Conservation (phyloP, 2,329 filamentous ascomycete genomes). For the Akanthomyces lecanii region DNA sequence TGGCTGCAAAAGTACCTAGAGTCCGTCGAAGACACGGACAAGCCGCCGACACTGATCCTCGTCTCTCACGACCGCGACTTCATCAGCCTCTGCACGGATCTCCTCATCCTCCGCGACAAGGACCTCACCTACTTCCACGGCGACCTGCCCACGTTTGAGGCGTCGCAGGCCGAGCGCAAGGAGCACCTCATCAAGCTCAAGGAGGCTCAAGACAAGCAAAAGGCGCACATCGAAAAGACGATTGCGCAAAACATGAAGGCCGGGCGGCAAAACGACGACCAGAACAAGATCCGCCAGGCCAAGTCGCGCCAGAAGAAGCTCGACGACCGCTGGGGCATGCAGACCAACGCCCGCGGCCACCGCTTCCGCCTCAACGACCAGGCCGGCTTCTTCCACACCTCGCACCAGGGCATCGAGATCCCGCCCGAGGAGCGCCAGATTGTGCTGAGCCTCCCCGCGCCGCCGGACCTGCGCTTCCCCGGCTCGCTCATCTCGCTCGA, state of each 20-base stretch:
- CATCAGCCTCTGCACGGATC: slow-evolving; percentile 69
- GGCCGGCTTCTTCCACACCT: slow-evolving; percentile 54
- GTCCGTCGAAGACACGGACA: slow-evolving; percentile 46
- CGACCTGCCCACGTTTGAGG: slow-evolving; percentile 67
- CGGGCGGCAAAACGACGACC: slow-evolving; percentile 73
- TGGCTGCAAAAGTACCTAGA: slow-evolving; percentile 76
- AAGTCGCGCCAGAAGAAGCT: slow-evolving; percentile 81
- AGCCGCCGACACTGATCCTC: slow-evolving; percentile 64
- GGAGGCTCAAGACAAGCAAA: slow-evolving; percentile 76
- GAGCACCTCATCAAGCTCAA: slow-evolving; percentile 69
- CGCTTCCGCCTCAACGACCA: slow-evolving; percentile 80
- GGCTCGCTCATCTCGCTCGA: slow-evolving; percentile 71
- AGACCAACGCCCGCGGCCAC: slow-evolving; percentile 66
- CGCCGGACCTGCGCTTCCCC: slow-evolving; percentile 68
- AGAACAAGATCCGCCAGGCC: slow-evolving; percentile 81
- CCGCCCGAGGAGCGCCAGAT: slow-evolving; percentile 58
- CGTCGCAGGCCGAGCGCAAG: slow-evolving; percentile 62
- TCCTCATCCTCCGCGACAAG: slow-evolving; percentile 71
- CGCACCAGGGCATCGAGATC: slow-evolving; percentile 66
- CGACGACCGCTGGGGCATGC: slow-evolving; percentile 73
- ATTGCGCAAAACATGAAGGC: slow-evolving; percentile 71
- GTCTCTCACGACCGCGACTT: slow-evolving; percentile 86
- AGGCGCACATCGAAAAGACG: slow-evolving; percentile 73
- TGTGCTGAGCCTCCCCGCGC: slow-evolving; percentile 55
- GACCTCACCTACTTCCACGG: slow-evolving; percentile 70